These are phyloP conservation scores for Sanghuangporus weigelae DNA, from an alignment of 1,284 basidiomycete genomes.

Conservation along the genomic window DNA sequence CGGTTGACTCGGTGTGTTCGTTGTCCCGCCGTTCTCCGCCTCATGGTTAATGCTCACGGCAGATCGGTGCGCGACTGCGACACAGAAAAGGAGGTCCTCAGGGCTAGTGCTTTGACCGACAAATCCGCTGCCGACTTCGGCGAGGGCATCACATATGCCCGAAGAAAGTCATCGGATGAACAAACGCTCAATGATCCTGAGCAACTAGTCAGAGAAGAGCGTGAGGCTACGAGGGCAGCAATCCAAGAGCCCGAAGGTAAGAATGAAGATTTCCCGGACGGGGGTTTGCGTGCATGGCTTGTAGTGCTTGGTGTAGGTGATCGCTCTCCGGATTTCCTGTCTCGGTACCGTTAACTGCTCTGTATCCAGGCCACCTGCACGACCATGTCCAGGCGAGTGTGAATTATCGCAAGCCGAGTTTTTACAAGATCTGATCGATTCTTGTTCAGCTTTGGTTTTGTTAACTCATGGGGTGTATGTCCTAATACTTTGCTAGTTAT, in stretches of 20 bases:
- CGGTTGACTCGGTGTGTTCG: background rate
- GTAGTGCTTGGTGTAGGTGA: conserved; percentile 33
- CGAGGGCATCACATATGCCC: background rate
- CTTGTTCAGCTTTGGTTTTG: conserved; percentile 31
- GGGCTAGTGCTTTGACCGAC: background rate
- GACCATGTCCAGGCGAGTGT: conserved; percentile 28
- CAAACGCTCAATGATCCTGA: conserved; percentile 16
- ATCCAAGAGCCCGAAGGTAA: conserved; percentile 13
- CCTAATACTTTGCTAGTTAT: background rate
- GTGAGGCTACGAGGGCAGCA: conserved; percentile 16
- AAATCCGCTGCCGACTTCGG: background rate
- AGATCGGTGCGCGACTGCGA: background rate
- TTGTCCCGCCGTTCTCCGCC: background rate
- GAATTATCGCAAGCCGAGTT: background rate
- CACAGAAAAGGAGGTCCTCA: background rate
- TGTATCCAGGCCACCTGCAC: conserved; percentile 23
- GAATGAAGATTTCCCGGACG: conserved; percentile 30
- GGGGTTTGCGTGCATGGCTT: conserved; percentile 36
- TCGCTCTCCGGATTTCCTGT: background rate
- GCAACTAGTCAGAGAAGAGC: conserved; percentile 10
- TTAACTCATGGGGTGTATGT: conserved; percentile 40
- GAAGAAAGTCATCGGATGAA: conserved; percentile 5
- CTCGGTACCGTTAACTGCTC: background rate
- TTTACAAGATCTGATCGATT: background rate
- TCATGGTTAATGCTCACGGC: background rate